Base-by-base conservation (phyloP, 2,329 filamentous ascomycete species). In the Periconia macrospinosa region DNA sequence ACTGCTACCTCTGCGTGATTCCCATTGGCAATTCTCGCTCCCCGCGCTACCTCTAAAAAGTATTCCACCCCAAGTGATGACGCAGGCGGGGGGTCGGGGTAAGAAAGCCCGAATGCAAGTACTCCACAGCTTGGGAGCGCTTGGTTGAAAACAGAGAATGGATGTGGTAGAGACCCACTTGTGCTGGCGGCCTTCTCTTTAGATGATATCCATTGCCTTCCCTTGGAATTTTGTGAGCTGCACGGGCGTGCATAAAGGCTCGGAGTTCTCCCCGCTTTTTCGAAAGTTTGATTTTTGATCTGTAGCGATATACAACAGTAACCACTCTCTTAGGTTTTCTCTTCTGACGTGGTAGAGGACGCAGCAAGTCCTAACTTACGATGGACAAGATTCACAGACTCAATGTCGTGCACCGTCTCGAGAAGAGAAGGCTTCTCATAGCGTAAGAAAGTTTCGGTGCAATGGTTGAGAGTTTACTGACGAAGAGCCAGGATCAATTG, bases 371-470 rank as follows among this genome's bases (percentile, higher is more conserved):
- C 14, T 50, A 54, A 27, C 30, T 33, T 45, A 54, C 30, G 19
- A 67, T 67, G 64, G 64, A 67, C 18, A 55, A 62, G n/a, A 67
- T 67, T n/a, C 59, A 64, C 47, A 61, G 46, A 45, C 51, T 63
- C 41, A 63, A 62, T 37, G 33, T 37, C 33, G 33, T 37, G 33
- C 33, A 37, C 15, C 33, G 33, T 13, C 50, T 61, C 27, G 65
- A 69, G 50, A 70, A 70, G 61, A 57, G 63, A 27, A 56, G 53
- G 15, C 52, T 69, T 41, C 62, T 70, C 11, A 65, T 66, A 30
- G 67, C 66, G 33, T 37, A 5, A 37, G 33, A 14, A n/a, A 14
- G 33, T 13, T 37, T 37, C 3, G 5, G 6, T 6, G 11, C 11
- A n/a, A 37, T 37, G 11, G 15, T 13, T 37, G 11, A 10, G 11